These are phyloP conservation scores for Salicornia ramosissima DNA, from an alignment of 148 eudicot genomes.

Conservation along the genomic window DNA sequence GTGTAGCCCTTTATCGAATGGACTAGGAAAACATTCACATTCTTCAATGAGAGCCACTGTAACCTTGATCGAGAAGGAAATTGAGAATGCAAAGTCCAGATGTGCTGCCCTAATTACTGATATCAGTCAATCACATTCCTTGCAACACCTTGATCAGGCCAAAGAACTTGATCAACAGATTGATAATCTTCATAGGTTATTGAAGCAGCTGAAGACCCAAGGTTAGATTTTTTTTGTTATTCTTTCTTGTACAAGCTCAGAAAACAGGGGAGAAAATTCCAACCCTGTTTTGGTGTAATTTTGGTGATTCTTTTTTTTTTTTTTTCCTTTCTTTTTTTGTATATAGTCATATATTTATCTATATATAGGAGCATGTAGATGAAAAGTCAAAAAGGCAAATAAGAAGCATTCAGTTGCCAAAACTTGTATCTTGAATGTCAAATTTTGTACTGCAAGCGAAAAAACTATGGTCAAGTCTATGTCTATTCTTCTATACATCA, in stretches of 20 bases:
- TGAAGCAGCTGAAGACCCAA: constrained; percentile 46
- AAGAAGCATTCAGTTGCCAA: constrained; percentile 11
- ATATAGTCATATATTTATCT: constrained; percentile 20
- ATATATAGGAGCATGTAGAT: constrained; percentile 15
- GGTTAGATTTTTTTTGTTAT: constrained; percentile 19
- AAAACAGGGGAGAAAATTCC: constrained; percentile 15
- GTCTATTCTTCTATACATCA: neutral
- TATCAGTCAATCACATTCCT: constrained; percentile 37
- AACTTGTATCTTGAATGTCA: constrained; percentile 16
- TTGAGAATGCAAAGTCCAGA: constrained; percentile 51
- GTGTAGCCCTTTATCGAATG: constrained; percentile 30
- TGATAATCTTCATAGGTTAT: constrained; percentile 57
- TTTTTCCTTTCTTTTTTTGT: constrained; percentile 36
- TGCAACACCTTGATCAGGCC: constrained; percentile 41
- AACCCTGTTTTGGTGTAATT: constrained; percentile 4
- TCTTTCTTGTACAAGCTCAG: constrained; percentile 1
- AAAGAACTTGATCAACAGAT: constrained; percentile 63
- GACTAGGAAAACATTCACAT: constrained; percentile 16
- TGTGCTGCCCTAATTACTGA: constrained; percentile 54
- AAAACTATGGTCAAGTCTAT: neutral
- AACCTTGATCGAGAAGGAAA: constrained; percentile 53
- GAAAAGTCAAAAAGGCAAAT: constrained; percentile 14
- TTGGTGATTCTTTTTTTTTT: constrained; percentile 33
- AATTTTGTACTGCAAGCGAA: neutral
- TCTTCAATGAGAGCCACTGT: constrained; percentile 41